Conservation (phyloP, 768 basidiomycete species). For the Trametes villosa region DNA sequence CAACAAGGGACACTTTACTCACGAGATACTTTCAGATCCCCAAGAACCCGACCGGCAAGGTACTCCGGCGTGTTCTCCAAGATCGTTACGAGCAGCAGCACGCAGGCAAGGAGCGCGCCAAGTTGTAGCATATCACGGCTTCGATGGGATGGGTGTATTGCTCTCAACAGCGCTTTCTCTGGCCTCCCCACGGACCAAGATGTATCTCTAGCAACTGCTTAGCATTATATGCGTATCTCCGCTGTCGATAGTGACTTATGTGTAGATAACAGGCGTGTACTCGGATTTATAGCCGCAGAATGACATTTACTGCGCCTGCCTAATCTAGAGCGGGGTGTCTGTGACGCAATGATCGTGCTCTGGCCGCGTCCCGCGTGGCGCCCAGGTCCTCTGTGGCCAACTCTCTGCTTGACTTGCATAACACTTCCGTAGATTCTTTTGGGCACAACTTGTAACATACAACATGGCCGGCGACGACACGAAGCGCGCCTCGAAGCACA, state of each 20-base stretch:
- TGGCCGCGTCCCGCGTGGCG: too few relatives aligned
- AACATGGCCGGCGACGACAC: slow-evolving; percentile 27
- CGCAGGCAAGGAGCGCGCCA: slow-evolving; percentile 3
- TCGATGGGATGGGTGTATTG: background rate
- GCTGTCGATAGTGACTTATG: too few relatives aligned
- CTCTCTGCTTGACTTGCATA: too few relatives aligned
- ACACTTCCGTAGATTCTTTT: background rate
- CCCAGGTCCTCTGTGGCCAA: too few relatives aligned
- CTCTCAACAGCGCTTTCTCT: background rate
- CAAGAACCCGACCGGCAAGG: slow-evolving; percentile 62
- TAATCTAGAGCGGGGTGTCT: too few relatives aligned
- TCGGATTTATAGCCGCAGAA: too few relatives aligned
- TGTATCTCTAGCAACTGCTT: slow-evolving; percentile 13
- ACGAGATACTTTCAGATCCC: slow-evolving; percentile 54
- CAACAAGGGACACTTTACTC: background rate
- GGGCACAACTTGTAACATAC: too few relatives aligned
- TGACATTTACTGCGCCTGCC: too few relatives aligned
- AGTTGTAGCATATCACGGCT: slow-evolving; percentile 11
- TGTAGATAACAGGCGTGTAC: too few relatives aligned
- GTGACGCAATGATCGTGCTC: too few relatives aligned
- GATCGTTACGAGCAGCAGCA: slow-evolving; percentile 53
- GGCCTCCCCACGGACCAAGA: background rate
- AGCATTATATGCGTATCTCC: too few relatives aligned
- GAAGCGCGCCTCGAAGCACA: slow-evolving; percentile 38
- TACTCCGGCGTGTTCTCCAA: slow-evolving; percentile 61